These are phyloP conservation scores for Fagopyrum homotropicum DNA, from an alignment of 148 eudicot species.

Conservation along the genomic window DNA sequence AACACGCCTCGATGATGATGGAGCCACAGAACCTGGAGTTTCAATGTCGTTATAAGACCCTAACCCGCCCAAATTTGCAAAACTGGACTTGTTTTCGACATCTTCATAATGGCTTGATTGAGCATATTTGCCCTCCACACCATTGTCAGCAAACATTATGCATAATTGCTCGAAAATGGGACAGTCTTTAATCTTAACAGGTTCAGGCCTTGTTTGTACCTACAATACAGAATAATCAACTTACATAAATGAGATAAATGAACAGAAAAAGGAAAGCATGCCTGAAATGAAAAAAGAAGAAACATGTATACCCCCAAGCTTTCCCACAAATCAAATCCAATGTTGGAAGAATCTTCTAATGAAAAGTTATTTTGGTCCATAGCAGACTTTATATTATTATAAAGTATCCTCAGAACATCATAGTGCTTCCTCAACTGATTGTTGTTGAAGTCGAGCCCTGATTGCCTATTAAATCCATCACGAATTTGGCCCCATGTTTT, in stretches of 20 bases:
- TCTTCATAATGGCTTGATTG: slow-evolving; percentile 79
- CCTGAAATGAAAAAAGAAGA: background rate
- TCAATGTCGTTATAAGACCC: slow-evolving; percentile 19
- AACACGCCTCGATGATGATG: slow-evolving; percentile 23
- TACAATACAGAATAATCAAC: slow-evolving; percentile 5
- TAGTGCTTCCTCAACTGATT: slow-evolving; percentile 80
- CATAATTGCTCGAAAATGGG: slow-evolving; percentile 72
- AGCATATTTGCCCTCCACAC: slow-evolving; percentile 66
- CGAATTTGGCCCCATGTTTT: slow-evolving; percentile 75
- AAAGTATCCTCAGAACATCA: slow-evolving; percentile 69
- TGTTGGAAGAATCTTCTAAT: slow-evolving; percentile 51
- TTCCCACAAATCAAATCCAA: slow-evolving; percentile 67
- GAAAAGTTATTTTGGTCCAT: slow-evolving; percentile 40
- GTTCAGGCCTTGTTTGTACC: slow-evolving; percentile 49
- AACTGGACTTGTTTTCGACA: slow-evolving; percentile 31
- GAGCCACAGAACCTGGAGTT: slow-evolving; percentile 26
- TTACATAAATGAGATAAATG: background rate
- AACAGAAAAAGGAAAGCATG: background rate
- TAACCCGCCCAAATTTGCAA: background rate
- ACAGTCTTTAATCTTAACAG: slow-evolving; percentile 56
- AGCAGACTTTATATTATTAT: slow-evolving; percentile 50
- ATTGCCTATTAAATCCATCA: slow-evolving; percentile 50
- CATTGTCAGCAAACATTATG: slow-evolving; percentile 62
- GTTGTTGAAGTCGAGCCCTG: slow-evolving; percentile 60
- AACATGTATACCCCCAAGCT: slow-evolving; percentile 40